phyloP scores from a whole-genome alignment of 2,329 filamentous ascomycete species.

The Aspergillus oerlinghausenensis region DNA sequence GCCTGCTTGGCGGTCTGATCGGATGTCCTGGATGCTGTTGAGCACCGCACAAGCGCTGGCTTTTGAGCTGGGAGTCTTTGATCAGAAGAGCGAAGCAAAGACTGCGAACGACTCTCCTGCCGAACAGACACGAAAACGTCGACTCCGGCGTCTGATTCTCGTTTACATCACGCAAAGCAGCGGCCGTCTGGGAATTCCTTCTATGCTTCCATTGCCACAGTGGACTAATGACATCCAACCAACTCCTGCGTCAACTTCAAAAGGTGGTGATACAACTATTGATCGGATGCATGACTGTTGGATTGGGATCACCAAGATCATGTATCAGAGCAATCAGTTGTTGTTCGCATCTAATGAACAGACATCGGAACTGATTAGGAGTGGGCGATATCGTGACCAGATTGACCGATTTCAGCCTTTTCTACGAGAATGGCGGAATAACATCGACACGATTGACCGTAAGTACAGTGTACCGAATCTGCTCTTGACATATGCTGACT shows the following conservation, averaged over 20 bases:
- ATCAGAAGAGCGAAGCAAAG: conserved; percentile 73
- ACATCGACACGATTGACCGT: conserved; percentile 71
- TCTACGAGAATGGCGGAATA: conserved; percentile 70
- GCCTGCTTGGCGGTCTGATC: conserved; percentile 88
- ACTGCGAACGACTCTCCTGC: conserved; percentile 45
- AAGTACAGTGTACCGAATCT: conserved; percentile 12
- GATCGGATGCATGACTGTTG: conserved; percentile 73
- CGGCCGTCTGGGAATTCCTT: conserved; percentile 84
- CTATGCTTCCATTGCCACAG: conserved; percentile 68
- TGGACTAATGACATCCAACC: conserved; percentile 39
- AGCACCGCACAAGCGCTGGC: conserved; percentile 85
- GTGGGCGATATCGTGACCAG: conserved; percentile 73
- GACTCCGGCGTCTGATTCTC: conserved; percentile 79
- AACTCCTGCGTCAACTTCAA: conserved; percentile 22
- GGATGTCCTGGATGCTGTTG: conserved; percentile 97
- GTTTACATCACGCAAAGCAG: conserved; percentile 94
- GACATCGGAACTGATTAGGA: conserved; percentile 84
- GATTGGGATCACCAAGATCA: conserved; percentile 87
- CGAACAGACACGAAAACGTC: conserved; percentile 73
- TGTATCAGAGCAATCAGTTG: conserved; percentile 84
- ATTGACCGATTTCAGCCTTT: conserved; percentile 78
- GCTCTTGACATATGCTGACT: conserved; percentile 16
- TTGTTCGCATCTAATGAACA: conserved; percentile 83
- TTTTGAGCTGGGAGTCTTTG: conserved; percentile 93
- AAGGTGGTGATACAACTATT: conserved; percentile 37